Conservation (phyloP, 495 filamentous ascomycete species). For the Talaromyces liani region DNA sequence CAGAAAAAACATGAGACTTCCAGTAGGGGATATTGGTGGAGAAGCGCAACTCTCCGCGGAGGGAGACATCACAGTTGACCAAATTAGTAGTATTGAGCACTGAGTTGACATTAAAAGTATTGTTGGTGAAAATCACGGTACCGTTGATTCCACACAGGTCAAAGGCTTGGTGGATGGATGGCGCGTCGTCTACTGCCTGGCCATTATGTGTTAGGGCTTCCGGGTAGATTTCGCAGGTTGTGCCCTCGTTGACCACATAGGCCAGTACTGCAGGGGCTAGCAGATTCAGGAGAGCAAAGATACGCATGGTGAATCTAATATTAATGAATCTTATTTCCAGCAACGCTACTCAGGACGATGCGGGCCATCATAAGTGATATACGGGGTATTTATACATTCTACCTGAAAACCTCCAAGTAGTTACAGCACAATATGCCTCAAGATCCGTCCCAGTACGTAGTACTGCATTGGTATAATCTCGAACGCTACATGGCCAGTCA, state of each 20-base stretch:
- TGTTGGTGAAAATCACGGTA: constrained; percentile 28
- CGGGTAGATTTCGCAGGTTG: constrained; percentile 3
- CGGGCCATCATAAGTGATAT: background rate
- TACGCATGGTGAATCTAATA: background rate
- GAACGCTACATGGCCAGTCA: background rate
- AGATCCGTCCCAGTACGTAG: background rate
- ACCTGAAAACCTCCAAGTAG: background rate
- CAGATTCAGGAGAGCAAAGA: background rate
- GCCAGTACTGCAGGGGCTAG: background rate
- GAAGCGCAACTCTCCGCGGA: constrained; percentile 30
- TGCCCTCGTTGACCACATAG: constrained; percentile 6
- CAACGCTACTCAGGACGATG: no score
- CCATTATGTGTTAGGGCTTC: constrained; percentile 5
- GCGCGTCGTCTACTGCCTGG: constrained; percentile 24
- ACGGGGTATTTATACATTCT: background rate
- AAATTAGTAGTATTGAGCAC: constrained; percentile 40
- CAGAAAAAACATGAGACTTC: constrained; percentile 30
- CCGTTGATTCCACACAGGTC: constrained; percentile 29
- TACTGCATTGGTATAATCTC: background rate
- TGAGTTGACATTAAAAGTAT: constrained; percentile 31
- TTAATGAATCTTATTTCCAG: no score
- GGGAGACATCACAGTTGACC: constrained; percentile 28
- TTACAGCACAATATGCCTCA: background rate
- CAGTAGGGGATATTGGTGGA: constrained; percentile 38
- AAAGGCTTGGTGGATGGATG: constrained; percentile 36